phyloP scores from a whole-genome alignment of 2,329 filamentous ascomycete genomes.

The Hypoxylon sp. region DNA sequence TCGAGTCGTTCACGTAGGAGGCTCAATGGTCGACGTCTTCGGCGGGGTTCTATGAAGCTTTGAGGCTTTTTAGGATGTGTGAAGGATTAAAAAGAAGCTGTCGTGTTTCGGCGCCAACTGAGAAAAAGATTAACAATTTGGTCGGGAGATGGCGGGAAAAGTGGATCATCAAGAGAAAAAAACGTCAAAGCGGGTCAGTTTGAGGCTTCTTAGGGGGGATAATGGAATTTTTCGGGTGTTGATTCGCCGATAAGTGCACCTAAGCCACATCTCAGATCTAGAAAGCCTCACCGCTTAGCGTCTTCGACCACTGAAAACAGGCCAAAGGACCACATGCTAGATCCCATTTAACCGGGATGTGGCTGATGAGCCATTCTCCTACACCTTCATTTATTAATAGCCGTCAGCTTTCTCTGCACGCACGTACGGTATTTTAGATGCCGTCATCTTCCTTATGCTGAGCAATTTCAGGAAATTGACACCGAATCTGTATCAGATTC shows the following conservation, averaged over 20 bases:
- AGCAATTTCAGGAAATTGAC: constrained; percentile 1
- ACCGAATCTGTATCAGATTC: background rate
- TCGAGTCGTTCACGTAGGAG: constrained; percentile 31
- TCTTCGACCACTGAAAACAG: constrained; percentile 38
- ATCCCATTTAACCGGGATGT: constrained; percentile 42
- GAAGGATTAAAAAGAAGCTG: constrained; percentile 41
- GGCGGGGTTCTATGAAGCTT: constrained; percentile 29
- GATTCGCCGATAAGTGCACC: constrained; percentile 39
- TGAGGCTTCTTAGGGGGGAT: background rate
- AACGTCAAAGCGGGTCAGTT: constrained; percentile 23
- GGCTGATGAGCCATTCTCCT: constrained; percentile 25
- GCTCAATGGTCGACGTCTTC: constrained; percentile 38
- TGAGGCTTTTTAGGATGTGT: constrained; percentile 49
- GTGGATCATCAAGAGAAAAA: constrained; percentile 32
- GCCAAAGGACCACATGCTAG: constrained; percentile 37
- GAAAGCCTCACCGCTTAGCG: constrained; percentile 31
- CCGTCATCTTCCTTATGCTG: background rate
- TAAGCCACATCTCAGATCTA: constrained; percentile 34
- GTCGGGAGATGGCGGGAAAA: constrained; percentile 44
- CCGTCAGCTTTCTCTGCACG: background rate
- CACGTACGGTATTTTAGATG: constrained; percentile 1
- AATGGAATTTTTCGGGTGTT: constrained; percentile 39
- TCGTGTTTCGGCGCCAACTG: constrained; percentile 35
- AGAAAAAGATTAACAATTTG: constrained; percentile 42
- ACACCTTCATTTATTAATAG: constrained; percentile 19